Conservation (phyloP, 1,139 yeast genomes). For the Scheffersomyces segobiensis region DNA sequence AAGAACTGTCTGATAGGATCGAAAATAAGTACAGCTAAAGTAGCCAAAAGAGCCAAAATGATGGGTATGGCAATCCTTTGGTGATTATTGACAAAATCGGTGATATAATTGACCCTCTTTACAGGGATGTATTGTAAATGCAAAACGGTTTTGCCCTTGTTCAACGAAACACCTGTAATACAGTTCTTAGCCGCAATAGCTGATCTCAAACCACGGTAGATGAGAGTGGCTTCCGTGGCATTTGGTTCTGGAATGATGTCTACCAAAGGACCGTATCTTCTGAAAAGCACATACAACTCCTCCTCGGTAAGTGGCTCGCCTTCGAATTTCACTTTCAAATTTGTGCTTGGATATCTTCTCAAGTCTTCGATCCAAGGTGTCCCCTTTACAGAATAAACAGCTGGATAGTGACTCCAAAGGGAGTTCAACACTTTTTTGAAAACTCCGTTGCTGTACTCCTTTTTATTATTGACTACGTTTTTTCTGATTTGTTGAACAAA, state of each 20-base stretch:
- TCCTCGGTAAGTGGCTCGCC: slow-evolving; percentile 81
- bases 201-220: slow-evolving; percentile 57
- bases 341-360: slow-evolving; percentile 67
- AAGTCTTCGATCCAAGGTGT: slow-evolving; percentile 96
- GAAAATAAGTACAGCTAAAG: slow-evolving; percentile 79
- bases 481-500: slow-evolving; percentile 51
- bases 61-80: slow-evolving; percentile 76
- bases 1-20: slow-evolving; percentile 90
- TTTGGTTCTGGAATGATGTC: slow-evolving; percentile 66
- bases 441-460: slow-evolving; percentile 29
- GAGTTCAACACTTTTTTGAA: slow-evolving; percentile 19
- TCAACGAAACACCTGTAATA: slow-evolving; percentile 70
- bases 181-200: slow-evolving; percentile 92
- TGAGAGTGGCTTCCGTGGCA: slow-evolving; percentile 42
- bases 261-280: slow-evolving; percentile 82
- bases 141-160: slow-evolving; percentile 53
- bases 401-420: slow-evolving; percentile 32
- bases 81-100: slow-evolving; percentile 66
- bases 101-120: slow-evolving; percentile 50
- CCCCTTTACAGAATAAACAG: slow-evolving; percentile 77
- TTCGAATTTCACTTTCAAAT: slow-evolving; percentile 66
- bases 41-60: slow-evolving; percentile 52
- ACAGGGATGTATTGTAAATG: slow-evolving; percentile 73
- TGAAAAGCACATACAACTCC: slow-evolving; percentile 73
- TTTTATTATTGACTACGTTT: slow-evolving; percentile 41